Evolutionary conservation across 345 rosid genomes (phyloP).

Genomic region (Erysimum cheiranthoides): DNA sequence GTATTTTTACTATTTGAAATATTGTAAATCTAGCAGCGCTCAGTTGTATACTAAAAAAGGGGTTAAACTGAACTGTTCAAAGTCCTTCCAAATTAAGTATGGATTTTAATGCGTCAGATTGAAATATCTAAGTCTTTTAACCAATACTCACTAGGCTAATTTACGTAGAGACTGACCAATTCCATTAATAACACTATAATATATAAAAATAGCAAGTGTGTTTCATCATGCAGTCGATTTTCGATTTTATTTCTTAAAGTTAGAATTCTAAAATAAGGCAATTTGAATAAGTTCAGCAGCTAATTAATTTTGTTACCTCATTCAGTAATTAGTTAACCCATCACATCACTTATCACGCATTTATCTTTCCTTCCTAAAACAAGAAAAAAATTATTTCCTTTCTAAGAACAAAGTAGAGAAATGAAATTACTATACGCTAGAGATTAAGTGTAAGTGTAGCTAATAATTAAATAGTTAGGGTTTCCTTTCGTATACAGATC

Average conservation of each 20-base stretch:
- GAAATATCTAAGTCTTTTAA: neutral
- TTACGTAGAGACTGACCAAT: constrained; percentile 20
- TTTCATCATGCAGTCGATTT: constrained; percentile 8
- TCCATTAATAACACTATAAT: neutral
- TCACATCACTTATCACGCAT: constrained; percentile 31
- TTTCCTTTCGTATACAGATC: constrained; percentile 19
- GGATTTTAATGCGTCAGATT: neutral
- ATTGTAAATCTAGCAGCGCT: neutral
- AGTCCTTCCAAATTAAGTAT: constrained; percentile 10
- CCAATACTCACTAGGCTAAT: neutral
- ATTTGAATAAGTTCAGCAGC: neutral
- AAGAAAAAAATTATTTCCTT: neutral
- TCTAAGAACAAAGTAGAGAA: constrained; percentile 18
- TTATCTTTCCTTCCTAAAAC: neutral
- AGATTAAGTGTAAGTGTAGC: constrained; percentile 34
- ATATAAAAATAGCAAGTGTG: constrained; percentile 18
- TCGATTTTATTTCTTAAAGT: constrained; percentile 1
- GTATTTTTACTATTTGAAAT: neutral
- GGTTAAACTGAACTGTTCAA: neutral
- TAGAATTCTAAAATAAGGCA: neutral
- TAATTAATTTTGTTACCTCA: constrained; percentile 4
- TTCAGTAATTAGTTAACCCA: constrained; percentile 14
- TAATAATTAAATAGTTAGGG: neutral
- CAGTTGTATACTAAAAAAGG: neutral
- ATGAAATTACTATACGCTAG: constrained; percentile 24